Evolutionary conservation across 2,329 filamentous ascomycete genomes (phyloP).

Genomic region (Diaporthe sp.): DNA sequence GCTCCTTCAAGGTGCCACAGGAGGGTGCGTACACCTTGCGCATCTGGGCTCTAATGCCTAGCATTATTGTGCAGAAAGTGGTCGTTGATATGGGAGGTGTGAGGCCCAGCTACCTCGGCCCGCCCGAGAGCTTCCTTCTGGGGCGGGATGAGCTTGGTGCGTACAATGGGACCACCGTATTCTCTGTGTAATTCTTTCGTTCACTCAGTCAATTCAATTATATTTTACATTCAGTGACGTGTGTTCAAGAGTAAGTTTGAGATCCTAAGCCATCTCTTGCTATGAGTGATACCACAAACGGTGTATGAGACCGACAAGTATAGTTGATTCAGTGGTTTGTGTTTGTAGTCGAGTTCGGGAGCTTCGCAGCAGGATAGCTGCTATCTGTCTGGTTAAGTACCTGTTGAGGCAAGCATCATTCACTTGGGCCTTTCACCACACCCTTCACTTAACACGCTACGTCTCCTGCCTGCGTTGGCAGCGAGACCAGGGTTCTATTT

Average conservation of each 20-base stretch:
- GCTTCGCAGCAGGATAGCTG: too few species aligned
- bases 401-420: too few species aligned
- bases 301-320: too few species aligned
- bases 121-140: conserved; percentile 67
- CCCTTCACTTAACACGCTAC: too few species aligned
- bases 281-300: too few species aligned
- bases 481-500: too few species aligned
- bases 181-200: neutral
- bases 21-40: conserved; percentile 63
- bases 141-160: conserved; percentile 55
- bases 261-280: fast-evolving
- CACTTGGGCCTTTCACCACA: too few species aligned
- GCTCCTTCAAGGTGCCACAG: conserved; percentile 55
- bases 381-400: too few species aligned
- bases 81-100: conserved; percentile 69
- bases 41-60: conserved; percentile 66
- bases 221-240: fast-evolving
- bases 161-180: conserved; percentile 52
- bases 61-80: conserved; percentile 68
- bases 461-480: too few species aligned
- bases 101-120: conserved; percentile 67
- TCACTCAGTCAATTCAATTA: neutral
- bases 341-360: too few species aligned
- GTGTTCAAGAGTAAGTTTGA: neutral
- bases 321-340: too few species aligned